phyloP scores from a whole-genome alignment of 805 yeast genomes.

The Hanseniaspora taiwanica region DNA sequence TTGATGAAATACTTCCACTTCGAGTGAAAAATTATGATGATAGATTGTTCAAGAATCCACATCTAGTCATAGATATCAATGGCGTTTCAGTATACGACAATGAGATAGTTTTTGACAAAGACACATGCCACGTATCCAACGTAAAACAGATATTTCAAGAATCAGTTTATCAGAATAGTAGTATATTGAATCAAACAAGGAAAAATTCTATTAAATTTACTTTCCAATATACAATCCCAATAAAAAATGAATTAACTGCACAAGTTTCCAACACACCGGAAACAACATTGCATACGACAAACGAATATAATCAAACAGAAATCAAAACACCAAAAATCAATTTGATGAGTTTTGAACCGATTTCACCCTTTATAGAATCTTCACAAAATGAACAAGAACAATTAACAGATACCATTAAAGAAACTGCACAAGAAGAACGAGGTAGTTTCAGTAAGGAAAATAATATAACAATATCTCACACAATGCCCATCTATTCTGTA shows the following conservation, averaged over 20 bases:
- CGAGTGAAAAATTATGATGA: constrained; percentile 4
- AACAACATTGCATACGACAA: too few relatives aligned
- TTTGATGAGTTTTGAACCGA: constrained; percentile 17
- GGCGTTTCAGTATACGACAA: constrained; percentile 15
- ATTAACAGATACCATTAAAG: background rate
- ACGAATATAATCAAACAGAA: too few relatives aligned
- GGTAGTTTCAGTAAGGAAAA: too few relatives aligned
- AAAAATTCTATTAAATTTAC: constrained; percentile 11
- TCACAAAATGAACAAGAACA: background rate
- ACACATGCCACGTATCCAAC: constrained; percentile 6
- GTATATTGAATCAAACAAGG: constrained; percentile 23
- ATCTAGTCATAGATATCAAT: constrained; percentile 17
- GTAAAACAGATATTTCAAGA: constrained; percentile 12
- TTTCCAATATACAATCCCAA: background rate
- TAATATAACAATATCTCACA: too few relatives aligned
- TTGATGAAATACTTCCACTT: constrained; percentile 19
- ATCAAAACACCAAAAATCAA: constrained; percentile 4
- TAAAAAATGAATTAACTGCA: background rate
- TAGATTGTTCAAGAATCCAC: constrained; percentile 1
- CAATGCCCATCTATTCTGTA: constrained; percentile 21
- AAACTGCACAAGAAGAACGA: too few relatives aligned
- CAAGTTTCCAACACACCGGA: too few relatives aligned
- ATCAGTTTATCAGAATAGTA: constrained; percentile 16
- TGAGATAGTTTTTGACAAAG: constrained; percentile 3
- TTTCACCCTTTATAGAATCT: constrained; percentile 4